These are phyloP conservation scores for Ustulina deusta DNA, from an alignment of 2,329 filamentous ascomycete species.

Conservation along the genomic window DNA sequence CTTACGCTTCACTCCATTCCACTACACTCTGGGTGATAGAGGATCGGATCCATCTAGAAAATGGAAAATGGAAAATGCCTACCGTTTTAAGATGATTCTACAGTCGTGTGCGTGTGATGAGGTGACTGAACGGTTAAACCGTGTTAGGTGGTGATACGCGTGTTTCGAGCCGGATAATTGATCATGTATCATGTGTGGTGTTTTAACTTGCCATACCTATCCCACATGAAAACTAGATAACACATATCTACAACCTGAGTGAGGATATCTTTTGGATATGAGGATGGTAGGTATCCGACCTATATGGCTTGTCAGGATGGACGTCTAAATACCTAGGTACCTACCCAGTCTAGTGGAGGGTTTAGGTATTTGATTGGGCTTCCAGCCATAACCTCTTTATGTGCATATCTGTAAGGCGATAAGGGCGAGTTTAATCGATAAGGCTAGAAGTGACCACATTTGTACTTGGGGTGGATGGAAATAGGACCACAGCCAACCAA, in stretches of 20 bases:
- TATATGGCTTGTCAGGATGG: too few species aligned
- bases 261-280: too few species aligned
- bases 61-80: slow-evolving; percentile 9
- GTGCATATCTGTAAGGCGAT: slow-evolving; percentile 15
- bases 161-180: not conserved
- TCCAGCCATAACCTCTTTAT: slow-evolving; percentile 5
- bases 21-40: slow-evolving; percentile 22
- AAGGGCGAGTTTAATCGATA: slow-evolving; percentile 27
- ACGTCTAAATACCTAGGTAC: too few species aligned
- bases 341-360: too few species aligned
- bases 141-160: not conserved
- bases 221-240: too few species aligned
- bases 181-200: not conserved
- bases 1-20: slow-evolving; percentile 5
- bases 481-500: slow-evolving; percentile 29
- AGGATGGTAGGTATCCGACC: too few species aligned
- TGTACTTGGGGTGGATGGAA: slow-evolving; percentile 21
- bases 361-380: not conserved
- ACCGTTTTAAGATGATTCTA: not conserved
- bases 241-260: too few species aligned
- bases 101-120: not conserved
- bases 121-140: not conserved
- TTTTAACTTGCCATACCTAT: not conserved
- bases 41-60: slow-evolving; percentile 13
- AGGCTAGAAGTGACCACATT: slow-evolving; percentile 36